Base-by-base conservation (phyloP, 371 early-diverging fungal species). In the Chytridium lagenaria region DNA sequence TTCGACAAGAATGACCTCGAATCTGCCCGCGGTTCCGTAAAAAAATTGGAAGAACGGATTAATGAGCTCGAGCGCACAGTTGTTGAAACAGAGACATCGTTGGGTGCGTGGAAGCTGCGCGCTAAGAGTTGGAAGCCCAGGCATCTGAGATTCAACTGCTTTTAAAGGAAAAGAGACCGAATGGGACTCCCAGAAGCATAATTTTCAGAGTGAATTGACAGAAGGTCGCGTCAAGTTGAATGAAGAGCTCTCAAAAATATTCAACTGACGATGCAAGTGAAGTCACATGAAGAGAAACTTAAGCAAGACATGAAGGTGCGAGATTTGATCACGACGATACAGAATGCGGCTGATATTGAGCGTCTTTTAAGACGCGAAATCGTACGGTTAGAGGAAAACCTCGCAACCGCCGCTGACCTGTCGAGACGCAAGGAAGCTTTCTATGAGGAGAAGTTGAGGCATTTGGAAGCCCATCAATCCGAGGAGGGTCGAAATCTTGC, bases 271-370 rank as follows among this genome's bases (percentile, higher is more conserved):
- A 12, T 52, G 55, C 7, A 52, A 26, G 55, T 52, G 55, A 52
- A 52, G 23, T 12, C 12, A 22, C 5, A 52, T 23, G 55, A 52
- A 52, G 55, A 52, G n/a, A 52, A n/a, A n/a, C 26, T 26, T 26
- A 52, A 52, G 55, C 55, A 52, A 52, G 55, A 52, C 55, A 12
- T 52, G 55, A 52, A 52, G 23, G 55, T 52, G 26, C 7, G 26
- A 26, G 55, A 52, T 7, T 23, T 52, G 12, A 26, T 52, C 12
- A 22, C 55, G 16, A 52, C 26, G 5, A 23, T 52, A 12, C 12
- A 52, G 26, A 52, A 52, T 52, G 55, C 55, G 5, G 55, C 16
- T n/a, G 55, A 52, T 5, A 23, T 52, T 7, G 55, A 52, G 26
- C 7, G 26, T 22, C 26, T 52, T 12, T 23, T 52, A 5, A 7